Base-by-base conservation (phyloP, 441 rosid species). In the Croton laevigatus region DNA sequence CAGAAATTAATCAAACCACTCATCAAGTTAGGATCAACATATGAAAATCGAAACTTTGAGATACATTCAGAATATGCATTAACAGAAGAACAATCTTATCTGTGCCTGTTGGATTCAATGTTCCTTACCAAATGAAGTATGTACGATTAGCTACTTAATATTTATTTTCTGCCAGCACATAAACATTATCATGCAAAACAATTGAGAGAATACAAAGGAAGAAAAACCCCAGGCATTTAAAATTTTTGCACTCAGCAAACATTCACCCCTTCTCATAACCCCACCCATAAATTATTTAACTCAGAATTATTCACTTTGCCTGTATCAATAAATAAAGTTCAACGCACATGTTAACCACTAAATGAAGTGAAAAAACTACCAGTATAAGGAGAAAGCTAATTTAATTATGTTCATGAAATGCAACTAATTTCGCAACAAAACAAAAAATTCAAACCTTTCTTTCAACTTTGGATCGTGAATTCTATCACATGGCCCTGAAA, bases 381-480 rank as follows among this genome's bases (percentile, higher is more conserved):
- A 61, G 23, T 23, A 67, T 20, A 49, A 67, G 4, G 51, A 54
- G 11, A 62, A 8, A 54, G 49, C 38, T 38, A 38, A 52, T 36
- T 66, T 8, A 54, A 67, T 0, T 12, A 22, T 64, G 54, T 3
- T 2, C 12, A 40, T 40, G 8, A 20, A 66, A 52, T 37, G 9
- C 27, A 27, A 22, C 62, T 6, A 60, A 17, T 62, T 32, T 5
- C 40, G 20, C 13, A 62, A 59, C 48, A 52, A 70, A 34, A 48
- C 32, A 44, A 71, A 52, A 40, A 37, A 70, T 27, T 22, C 85
- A 16, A 57, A 96, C 99, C 92, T 93, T 83, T 96, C 99, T 78
- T 93, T 93, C 85, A 93, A 73, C 86, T 96, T 96, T 46, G 78
- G 87, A 80, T 96, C 99, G 76, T 96, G 99, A 81, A 96, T 83